Conservation (phyloP, 176 grass and related monocot genomes). For the Ampelocalamus luodianensis region DNA sequence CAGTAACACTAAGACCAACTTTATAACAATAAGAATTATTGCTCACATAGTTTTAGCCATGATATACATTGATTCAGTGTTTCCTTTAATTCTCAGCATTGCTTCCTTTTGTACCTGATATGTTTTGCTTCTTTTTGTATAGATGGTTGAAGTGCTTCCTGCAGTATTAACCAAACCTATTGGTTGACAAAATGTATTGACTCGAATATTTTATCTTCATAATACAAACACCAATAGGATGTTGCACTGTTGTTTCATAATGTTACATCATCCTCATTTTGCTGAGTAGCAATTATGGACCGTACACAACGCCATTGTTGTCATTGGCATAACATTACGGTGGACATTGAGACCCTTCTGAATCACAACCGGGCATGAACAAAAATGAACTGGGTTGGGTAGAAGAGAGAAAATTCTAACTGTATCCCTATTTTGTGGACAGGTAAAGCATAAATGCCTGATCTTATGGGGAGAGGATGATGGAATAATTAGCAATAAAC, state of each 20-base stretch:
- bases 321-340: neutral
- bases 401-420: conserved; percentile 12
- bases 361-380: neutral
- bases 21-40: neutral
- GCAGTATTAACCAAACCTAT: conserved; percentile 2
- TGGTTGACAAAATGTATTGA: conserved; percentile 1
- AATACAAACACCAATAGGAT: neutral
- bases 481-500: conserved; percentile 70
- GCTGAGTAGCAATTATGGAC: neutral
- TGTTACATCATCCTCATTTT: neutral
- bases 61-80: neutral
- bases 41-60: neutral
- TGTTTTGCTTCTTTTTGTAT: neutral
- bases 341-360: neutral
- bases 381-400: neutral
- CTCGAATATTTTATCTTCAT: neutral
- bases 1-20: neutral
- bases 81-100: neutral
- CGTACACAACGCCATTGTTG: neutral
- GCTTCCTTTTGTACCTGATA: neutral
- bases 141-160: neutral
- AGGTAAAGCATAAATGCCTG: conserved; percentile 85
- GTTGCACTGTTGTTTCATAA: neutral
- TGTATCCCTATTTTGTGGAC: conserved; percentile 8
- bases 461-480: conserved; percentile 93